Evolutionary conservation across 106 monocot species (phyloP).

Genomic region (Gastrodia elata): DNA sequence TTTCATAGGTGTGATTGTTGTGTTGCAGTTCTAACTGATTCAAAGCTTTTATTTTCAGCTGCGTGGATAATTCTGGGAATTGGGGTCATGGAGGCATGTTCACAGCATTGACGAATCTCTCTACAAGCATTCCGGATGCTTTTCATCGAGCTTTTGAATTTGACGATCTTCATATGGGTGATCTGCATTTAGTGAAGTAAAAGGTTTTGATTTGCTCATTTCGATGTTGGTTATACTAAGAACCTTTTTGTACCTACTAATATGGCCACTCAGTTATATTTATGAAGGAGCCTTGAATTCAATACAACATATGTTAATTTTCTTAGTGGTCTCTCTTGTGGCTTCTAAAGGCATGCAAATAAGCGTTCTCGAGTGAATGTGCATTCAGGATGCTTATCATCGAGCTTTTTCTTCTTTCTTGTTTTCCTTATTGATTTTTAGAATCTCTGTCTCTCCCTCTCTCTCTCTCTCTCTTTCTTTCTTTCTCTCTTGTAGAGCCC

Average conservation of each 20-base stretch:
- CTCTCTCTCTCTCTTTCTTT: neutral
- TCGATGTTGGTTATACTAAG: neutral
- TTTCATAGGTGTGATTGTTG: neutral
- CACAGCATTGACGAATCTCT: constrained; percentile 61
- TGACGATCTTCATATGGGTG: constrained; percentile 78
- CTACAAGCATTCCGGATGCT: constrained; percentile 50
- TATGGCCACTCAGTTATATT: neutral
- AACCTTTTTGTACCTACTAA: neutral
- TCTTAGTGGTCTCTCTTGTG: neutral
- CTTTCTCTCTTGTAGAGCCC: constrained; percentile 12
- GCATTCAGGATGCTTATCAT: constrained; percentile 2
- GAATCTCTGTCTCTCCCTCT: neutral
- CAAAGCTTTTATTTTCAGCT: constrained; percentile 37
- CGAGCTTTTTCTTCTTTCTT: neutral
- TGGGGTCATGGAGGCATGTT: constrained; percentile 97
- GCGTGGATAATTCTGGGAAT: constrained; percentile 80
- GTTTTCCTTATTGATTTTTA: constrained; percentile 10
- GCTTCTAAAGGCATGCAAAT: neutral
- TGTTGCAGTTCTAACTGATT: neutral
- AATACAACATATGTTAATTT: neutral
- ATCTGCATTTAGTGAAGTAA: constrained; percentile 69
- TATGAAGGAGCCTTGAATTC: neutral
- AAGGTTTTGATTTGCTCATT: constrained; percentile 30
- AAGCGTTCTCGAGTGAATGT: neutral
- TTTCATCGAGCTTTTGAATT: constrained; percentile 70